Evolutionary conservation across 805 yeast genomes (phyloP).

Genomic region (Metschnikowia lunata): DNA sequence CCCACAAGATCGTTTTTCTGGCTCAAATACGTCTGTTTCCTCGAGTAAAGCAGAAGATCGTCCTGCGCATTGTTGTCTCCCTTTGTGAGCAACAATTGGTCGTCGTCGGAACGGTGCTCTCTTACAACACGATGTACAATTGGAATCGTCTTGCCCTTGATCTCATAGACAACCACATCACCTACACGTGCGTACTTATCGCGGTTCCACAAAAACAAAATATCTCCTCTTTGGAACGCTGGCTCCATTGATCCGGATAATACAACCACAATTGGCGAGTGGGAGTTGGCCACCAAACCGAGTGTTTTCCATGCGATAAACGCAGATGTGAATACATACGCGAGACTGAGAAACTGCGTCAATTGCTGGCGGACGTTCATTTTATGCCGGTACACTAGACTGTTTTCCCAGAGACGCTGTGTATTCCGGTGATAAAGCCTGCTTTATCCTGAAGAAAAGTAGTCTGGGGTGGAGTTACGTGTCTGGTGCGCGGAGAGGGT

Average conservation of each 20-base stretch:
- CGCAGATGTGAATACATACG: constrained; percentile 81
- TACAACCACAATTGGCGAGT: constrained; percentile 94
- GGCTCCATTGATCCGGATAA: constrained; percentile 99
- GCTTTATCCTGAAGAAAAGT: neutral
- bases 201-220: constrained; percentile 87
- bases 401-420: too few relatives aligned
- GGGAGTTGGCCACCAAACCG: constrained; percentile 70
- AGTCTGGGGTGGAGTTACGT: neutral
- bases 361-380: constrained; percentile 59
- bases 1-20: constrained; percentile 80
- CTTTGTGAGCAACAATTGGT: constrained; percentile 80
- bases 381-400: neutral
- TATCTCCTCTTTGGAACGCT: constrained; percentile 97
- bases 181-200: constrained; percentile 67
- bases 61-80: constrained; percentile 95
- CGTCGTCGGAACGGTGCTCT: constrained; percentile 58
- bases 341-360: constrained; percentile 63
- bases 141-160: constrained; percentile 77
- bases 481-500: constrained; percentile 1
- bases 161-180: constrained; percentile 89
- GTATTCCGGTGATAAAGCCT: too few relatives aligned
- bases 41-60: constrained; percentile 80
- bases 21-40: constrained; percentile 69
- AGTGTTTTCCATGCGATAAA: constrained; percentile 88
- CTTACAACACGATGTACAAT: constrained; percentile 93